phyloP scores from a whole-genome alignment of 2,329 filamentous ascomycete species.

The Truncatella angustata region DNA sequence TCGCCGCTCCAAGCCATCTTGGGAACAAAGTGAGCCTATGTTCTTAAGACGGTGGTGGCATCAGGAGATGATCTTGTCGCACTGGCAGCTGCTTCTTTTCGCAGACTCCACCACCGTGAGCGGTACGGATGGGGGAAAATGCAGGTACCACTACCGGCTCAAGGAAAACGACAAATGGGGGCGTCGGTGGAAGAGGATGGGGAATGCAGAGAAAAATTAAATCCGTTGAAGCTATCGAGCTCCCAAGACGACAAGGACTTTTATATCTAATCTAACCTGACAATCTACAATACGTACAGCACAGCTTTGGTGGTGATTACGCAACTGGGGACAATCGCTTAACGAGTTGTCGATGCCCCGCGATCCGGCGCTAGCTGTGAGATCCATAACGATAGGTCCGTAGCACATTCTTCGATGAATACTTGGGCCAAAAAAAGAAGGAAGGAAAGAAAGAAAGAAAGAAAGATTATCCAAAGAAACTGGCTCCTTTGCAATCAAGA shows the following conservation, averaged over 20 bases:
- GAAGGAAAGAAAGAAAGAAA: too few relatives aligned
- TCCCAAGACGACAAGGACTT: too few relatives aligned
- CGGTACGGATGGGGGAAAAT: not conserved
- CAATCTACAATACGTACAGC: not conserved
- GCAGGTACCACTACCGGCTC: too few relatives aligned
- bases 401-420: not conserved
- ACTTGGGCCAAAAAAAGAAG: not conserved
- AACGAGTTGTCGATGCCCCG: too few relatives aligned
- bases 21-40: not conserved
- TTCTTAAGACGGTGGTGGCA: not conserved
- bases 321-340: too few relatives aligned
- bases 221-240: not conserved
- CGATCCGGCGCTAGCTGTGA: not conserved
- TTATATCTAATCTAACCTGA: not conserved
- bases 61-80: not conserved
- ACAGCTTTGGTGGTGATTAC: not conserved
- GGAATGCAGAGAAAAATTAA: not conserved
- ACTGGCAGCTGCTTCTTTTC: not conserved
- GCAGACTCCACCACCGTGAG: not conserved
- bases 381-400: not conserved
- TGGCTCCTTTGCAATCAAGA: too few relatives aligned
- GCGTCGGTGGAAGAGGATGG: not conserved
- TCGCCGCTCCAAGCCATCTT: conserved; percentile 3
- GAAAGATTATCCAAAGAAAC: too few relatives aligned
- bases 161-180: too few relatives aligned